Evolutionary conservation across 2,329 filamentous ascomycete genomes (phyloP).

Genomic region (Aspergillus sp.): DNA sequence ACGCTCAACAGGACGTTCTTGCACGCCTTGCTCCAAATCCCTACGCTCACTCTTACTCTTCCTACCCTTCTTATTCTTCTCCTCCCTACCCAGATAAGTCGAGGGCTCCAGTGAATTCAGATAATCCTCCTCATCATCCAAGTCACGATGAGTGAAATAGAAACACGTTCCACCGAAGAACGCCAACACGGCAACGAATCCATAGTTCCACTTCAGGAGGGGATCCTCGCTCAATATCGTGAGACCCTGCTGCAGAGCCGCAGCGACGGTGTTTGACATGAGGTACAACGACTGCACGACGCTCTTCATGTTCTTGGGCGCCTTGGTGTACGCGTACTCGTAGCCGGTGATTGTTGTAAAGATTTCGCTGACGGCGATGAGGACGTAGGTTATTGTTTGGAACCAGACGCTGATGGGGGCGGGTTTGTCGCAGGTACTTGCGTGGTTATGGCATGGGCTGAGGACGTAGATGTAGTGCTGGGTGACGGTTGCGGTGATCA

Average conservation of each 20-base stretch:
- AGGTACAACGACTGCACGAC: slow-evolving; percentile 63
- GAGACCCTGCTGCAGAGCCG: slow-evolving; percentile 68
- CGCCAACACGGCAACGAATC: slow-evolving; percentile 61
- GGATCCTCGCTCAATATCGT: slow-evolving; percentile 63
- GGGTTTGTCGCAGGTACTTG: slow-evolving; percentile 50
- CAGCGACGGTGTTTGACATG: slow-evolving; percentile 67
- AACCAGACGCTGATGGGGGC: slow-evolving; percentile 64
- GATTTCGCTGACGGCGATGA: slow-evolving; percentile 58
- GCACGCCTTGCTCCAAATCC: neutral
- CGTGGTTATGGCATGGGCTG: slow-evolving; percentile 58
- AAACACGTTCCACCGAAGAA: slow-evolving; percentile 64
- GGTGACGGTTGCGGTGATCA: slow-evolving; percentile 52
- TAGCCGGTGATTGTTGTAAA: slow-evolving; percentile 61
- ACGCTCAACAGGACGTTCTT: too few species aligned
- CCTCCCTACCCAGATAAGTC: slow-evolving; percentile 14
- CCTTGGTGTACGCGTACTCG: slow-evolving; percentile 75
- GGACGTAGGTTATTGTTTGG: slow-evolving; percentile 50
- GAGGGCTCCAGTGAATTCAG: slow-evolving; percentile 52
- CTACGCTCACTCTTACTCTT: neutral
- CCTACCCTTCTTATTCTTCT: neutral
- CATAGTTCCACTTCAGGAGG: slow-evolving; percentile 72
- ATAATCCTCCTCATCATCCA: slow-evolving; percentile 68
- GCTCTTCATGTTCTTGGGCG: slow-evolving; percentile 75
- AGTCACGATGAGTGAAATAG: slow-evolving; percentile 63
- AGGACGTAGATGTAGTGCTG: slow-evolving; percentile 58